Evolutionary conservation across 1,139 yeast species (phyloP).

Genomic region (Meyerozyma guilliermondii): DNA sequence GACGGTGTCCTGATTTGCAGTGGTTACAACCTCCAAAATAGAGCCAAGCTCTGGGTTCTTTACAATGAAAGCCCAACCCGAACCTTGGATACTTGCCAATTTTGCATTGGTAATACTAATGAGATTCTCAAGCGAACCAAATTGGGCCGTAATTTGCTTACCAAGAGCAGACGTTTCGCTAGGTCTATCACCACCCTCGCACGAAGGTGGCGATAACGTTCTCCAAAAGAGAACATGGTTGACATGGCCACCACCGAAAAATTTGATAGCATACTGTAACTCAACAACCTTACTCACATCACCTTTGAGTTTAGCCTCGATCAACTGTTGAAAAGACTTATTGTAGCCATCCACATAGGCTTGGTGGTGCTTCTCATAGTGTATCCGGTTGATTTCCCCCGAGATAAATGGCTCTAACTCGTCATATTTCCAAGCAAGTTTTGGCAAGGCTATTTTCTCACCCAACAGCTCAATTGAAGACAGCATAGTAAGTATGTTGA

Average conservation of each 20-base stretch:
- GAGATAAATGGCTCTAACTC: conserved; percentile 90
- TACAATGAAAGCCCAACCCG: conserved; percentile 97
- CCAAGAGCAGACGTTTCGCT: conserved; percentile 52
- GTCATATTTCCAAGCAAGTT: conserved; percentile 79
- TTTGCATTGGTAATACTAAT: conserved; percentile 65
- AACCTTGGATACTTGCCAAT: conserved; percentile 92
- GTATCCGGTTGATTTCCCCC: conserved; percentile 84
- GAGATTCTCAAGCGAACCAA: conserved; percentile 74
- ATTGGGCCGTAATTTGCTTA: conserved; percentile 60
- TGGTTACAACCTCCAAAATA: conserved; percentile 77
- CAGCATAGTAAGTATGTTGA: not conserved
- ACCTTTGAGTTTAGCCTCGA: conserved; percentile 62
- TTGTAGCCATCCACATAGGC: conserved; percentile 90
- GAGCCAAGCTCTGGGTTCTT: conserved; percentile 78
- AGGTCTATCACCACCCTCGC: conserved; percentile 86
- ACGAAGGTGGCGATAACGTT: conserved; percentile 75
- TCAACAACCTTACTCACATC: conserved; percentile 65
- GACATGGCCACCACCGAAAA: conserved; percentile 93
- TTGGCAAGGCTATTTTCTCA: conserved; percentile 69
- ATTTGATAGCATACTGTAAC: conserved; percentile 76
- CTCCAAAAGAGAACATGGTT: conserved; percentile 91
- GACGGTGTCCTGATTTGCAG: conserved; percentile 88
- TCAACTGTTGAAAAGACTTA: conserved; percentile 71
- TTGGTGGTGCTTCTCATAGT: conserved; percentile 92
- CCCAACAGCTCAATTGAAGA: conserved; percentile 5